These are phyloP conservation scores for Gossypium bickii DNA, from an alignment of 345 rosid species.

Conservation along the genomic window DNA sequence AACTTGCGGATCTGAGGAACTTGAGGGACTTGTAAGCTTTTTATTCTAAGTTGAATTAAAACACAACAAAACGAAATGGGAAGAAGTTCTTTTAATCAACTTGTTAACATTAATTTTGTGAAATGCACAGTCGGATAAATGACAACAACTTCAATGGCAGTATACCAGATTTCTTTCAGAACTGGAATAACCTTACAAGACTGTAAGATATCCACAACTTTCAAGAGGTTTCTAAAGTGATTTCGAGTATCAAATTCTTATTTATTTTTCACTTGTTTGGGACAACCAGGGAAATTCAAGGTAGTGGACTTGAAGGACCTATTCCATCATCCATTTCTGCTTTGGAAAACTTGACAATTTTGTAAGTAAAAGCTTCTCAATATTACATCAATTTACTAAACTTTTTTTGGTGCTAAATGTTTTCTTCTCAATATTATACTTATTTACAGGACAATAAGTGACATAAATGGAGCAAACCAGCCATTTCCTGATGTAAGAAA, in stretches of 20 bases:
- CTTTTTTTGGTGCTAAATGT: background rate
- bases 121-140: constrained; percentile 48
- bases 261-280: constrained; percentile 5
- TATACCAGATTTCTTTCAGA: constrained; percentile 50
- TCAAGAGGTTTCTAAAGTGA: background rate
- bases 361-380: constrained; percentile 11
- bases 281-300: constrained; percentile 33
- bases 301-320: constrained; percentile 33
- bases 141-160: constrained; percentile 57
- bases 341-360: constrained; percentile 15
- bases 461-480: constrained; percentile 42
- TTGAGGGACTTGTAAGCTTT: constrained; percentile 45
- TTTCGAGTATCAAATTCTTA: background rate
- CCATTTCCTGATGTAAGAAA: constrained; percentile 38
- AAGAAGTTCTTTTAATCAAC: background rate
- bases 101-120: background rate
- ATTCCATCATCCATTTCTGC: constrained; percentile 32
- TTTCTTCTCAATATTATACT: background rate
- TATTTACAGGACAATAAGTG: constrained; percentile 45
- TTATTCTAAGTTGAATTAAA: background rate
- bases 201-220: constrained; percentile 37
- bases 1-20: constrained; percentile 38
- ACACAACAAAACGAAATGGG: background rate
- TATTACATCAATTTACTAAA: background rate
- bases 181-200: constrained; percentile 43